Evolutionary conservation across 495 filamentous ascomycete species (phyloP).

Genomic region (Penicillium desertorum): DNA sequence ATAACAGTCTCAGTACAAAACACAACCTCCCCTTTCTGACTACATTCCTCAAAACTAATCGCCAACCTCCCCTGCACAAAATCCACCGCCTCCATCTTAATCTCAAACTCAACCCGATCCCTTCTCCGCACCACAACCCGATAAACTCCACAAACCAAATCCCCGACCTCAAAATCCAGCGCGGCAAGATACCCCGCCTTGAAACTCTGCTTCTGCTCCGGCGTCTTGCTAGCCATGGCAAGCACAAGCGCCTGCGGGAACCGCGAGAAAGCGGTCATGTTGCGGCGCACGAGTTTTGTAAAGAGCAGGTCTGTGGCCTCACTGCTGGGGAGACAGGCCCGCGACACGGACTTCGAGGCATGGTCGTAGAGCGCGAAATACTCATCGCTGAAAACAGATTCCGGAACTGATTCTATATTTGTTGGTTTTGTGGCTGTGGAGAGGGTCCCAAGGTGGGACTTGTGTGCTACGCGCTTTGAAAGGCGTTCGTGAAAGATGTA

Average conservation of each 20-base stretch:
- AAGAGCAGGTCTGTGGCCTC: slow-evolving; percentile 23
- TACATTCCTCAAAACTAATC: slow-evolving; percentile 14
- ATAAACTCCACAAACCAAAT: slow-evolving; percentile 39
- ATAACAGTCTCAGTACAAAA: slow-evolving; percentile 38
- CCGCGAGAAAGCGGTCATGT: slow-evolving; percentile 36
- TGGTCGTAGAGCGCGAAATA: slow-evolving; percentile 30
- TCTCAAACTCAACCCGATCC: slow-evolving; percentile 37
- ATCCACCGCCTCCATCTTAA: slow-evolving; percentile 21
- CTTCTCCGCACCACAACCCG: slow-evolving; percentile 25
- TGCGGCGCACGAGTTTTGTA: slow-evolving; percentile 34
- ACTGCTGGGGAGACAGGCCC: slow-evolving; percentile 21
- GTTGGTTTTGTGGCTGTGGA: slow-evolving; percentile 9
- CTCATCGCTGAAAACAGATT: slow-evolving; percentile 19
- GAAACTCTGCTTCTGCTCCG: slow-evolving; percentile 27
- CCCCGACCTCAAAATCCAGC: slow-evolving; percentile 34
- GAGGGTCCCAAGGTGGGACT: slow-evolving; percentile 20
- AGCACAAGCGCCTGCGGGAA: slow-evolving; percentile 36
- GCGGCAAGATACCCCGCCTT: slow-evolving; percentile 23
- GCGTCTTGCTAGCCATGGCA: slow-evolving; percentile 11
- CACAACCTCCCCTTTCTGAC: slow-evolving; percentile 17
- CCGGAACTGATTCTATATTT: slow-evolving; percentile 29
- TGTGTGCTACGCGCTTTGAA: slow-evolving; percentile 25
- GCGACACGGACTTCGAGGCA: slow-evolving; percentile 24
- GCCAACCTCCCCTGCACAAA: slow-evolving; percentile 31
- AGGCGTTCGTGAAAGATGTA: slow-evolving; percentile 29